Percentiles rank a stretch among this genome's conserved stretches.
phyloP scores from a whole-genome alignment of 805 yeast genomes.

The Starmerella asiatica region DNA sequence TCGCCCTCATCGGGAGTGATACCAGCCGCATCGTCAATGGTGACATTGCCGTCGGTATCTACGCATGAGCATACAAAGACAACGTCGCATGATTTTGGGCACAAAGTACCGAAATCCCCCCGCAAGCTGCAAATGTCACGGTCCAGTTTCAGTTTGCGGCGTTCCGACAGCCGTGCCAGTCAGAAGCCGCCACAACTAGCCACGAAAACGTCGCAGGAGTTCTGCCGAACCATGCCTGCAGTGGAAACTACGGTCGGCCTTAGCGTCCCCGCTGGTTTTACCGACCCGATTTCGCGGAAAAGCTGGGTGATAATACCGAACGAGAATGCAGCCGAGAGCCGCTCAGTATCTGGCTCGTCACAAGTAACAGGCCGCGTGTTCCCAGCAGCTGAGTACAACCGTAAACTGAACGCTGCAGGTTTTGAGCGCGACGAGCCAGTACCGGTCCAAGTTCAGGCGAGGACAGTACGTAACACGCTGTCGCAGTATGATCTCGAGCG shows the following conservation, averaged over 20 bases:
- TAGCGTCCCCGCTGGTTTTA: not conserved
- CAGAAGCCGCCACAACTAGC: not conserved
- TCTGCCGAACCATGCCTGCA: not conserved
- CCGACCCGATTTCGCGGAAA: not conserved
- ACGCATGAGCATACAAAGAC: too few species aligned
- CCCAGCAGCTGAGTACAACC: slow-evolving; percentile 22
- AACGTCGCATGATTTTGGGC: too few species aligned
- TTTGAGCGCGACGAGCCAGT: slow-evolving; percentile 21
- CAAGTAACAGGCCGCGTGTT: slow-evolving; percentile 18
- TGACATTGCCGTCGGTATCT: too few species aligned
- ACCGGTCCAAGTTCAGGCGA: slow-evolving; percentile 9
- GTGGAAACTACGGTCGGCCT: not conserved
- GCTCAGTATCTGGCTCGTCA: slow-evolving; percentile 21
- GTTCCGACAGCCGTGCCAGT: slow-evolving; percentile 11
- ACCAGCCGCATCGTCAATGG: not conserved
- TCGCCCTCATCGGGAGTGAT: not conserved
- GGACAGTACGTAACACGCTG: slow-evolving; percentile 4
- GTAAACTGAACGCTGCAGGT: slow-evolving; percentile 21
- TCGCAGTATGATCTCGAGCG: slow-evolving; percentile 18
- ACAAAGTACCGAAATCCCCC: slow-evolving; percentile 14
- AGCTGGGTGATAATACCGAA: slow-evolving; percentile 15
- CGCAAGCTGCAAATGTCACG: slow-evolving; percentile 9
- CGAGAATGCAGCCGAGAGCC: slow-evolving; percentile 15
- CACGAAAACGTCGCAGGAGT: not conserved
- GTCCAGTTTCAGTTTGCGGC: slow-evolving; percentile 14